Base-by-base conservation (phyloP, 192 early-diverging fungal species). In the Linnemannia zychae region DNA sequence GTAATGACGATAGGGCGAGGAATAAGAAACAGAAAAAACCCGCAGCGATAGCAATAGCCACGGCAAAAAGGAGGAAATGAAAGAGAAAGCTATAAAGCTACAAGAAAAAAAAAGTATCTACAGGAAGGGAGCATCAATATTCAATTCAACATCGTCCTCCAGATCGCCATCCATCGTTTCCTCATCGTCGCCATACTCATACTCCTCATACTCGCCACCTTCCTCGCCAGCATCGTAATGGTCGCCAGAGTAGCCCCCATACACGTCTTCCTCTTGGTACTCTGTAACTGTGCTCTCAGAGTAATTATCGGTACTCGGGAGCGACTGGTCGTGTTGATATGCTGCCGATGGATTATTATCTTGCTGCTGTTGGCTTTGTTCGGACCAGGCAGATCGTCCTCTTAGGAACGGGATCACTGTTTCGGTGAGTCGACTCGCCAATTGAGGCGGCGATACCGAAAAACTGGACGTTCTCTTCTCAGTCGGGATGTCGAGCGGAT, bases 381-480 rank as follows among this genome's bases (percentile, higher is more conserved):
- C 80, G 2, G 67, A 47, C 34, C 66, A 67, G 20, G 81, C 74
- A 1, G 44, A n/a, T 13, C 53, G 63, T 17, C 81, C 49, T 57
- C 82, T 47, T 34, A 79, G 36, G 37, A 79, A 84, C 1, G 77
- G 82, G 37, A 79, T 79, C 37, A 84, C 76, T 24, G 81, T 74
- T 47, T 83, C 81, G 2, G 71, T 47, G 12, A 83, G 50, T 50
- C 81, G 63, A 72, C 77, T 79, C 16, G 72, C 76, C 1, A 78
- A 9, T 50, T 78, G 82, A n/a, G 82, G 82, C 12, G 82, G 82
- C 15, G 82, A 84, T 22, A 84, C 82, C 18, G 82, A 79, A 22
- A 84, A 84, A 6, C 77, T 44, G 16, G 67, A 71, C 15, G 53
- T 17, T 24, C 46, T 78, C 37, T 78, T 75, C 3, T 34, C 65